Evolutionary conservation across 805 yeast genomes (phyloP).

Genomic region (Schwanniomyces vanrijiae): DNA sequence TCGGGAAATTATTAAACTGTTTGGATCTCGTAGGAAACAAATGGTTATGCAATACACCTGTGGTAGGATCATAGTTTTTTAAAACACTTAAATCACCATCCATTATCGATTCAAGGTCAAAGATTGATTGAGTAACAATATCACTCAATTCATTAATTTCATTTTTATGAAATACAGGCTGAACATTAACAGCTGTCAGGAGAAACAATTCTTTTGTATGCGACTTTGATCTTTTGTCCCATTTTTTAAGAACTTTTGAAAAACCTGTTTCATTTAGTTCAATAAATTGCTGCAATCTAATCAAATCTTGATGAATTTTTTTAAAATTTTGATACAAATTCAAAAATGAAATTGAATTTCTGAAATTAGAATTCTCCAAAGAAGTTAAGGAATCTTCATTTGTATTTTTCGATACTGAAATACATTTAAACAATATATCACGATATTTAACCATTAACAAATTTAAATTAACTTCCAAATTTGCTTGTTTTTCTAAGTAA

Average conservation of each 20-base stretch:
- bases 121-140: constrained; percentile 58
- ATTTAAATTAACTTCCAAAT: constrained; percentile 75
- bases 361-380: constrained; percentile 36
- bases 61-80: constrained; percentile 9
- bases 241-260: constrained; percentile 90
- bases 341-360: constrained; percentile 73
- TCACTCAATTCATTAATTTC: constrained; percentile 86
- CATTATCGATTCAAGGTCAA: constrained; percentile 68
- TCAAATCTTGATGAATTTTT: constrained; percentile 84
- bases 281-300: constrained; percentile 87
- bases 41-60: background rate
- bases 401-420: constrained; percentile 1
- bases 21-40: background rate
- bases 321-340: constrained; percentile 86
- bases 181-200: constrained; percentile 91
- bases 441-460: constrained; percentile 71
- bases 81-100: constrained; percentile 44
- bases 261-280: constrained; percentile 96
- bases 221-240: constrained; percentile 96
- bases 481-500: constrained; percentile 88
- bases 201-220: constrained; percentile 91
- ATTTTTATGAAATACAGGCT: constrained; percentile 91
- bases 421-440: constrained; percentile 38
- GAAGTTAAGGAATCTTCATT: background rate
- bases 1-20: background rate